These are phyloP conservation scores for Dactylis glomerata DNA, from an alignment of 176 grass and related monocot species.

Conservation along the genomic window DNA sequence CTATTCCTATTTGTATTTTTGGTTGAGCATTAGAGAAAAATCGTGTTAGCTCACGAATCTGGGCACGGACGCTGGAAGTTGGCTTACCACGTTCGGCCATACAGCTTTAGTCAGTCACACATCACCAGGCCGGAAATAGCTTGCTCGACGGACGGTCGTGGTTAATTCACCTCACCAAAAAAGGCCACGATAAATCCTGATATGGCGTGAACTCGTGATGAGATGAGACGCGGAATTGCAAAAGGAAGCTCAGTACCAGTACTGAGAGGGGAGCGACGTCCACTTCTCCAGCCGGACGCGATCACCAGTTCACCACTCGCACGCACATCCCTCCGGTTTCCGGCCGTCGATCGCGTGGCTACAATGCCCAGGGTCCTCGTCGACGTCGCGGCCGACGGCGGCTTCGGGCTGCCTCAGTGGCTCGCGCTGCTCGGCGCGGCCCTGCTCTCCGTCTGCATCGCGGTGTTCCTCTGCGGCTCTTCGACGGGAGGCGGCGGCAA, in stretches of 20 bases:
- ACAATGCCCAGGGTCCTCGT: not conserved
- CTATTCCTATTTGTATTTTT: no score
- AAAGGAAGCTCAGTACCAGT: no score
- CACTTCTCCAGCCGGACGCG: not conserved
- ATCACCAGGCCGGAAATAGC: no score
- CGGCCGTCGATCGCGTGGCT: not conserved
- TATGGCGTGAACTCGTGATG: no score
- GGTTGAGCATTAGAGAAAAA: no score
- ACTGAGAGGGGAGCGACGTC: not conserved
- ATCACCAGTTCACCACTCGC: not conserved
- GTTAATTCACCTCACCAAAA: no score
- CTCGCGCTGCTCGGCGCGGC: not conserved
- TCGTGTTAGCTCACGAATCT: no score
- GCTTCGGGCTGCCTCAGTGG: not conserved
- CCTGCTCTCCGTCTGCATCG: not conserved
- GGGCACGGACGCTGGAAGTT: not conserved
- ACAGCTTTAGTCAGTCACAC: not conserved
- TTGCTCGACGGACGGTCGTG: no score
- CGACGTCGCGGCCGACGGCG: no score
- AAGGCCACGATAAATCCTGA: no score
- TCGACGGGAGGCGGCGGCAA: not conserved
- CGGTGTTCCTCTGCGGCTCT: not conserved
- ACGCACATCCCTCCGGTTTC: not conserved
- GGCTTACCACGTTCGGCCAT: not conserved
- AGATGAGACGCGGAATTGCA: no score